A percentile compares a stretch with the other conserved stretches of the same genome.
Evolutionary conservation across 257 asterid genomes (phyloP).

Genomic region (Przewalskia tangutica): DNA sequence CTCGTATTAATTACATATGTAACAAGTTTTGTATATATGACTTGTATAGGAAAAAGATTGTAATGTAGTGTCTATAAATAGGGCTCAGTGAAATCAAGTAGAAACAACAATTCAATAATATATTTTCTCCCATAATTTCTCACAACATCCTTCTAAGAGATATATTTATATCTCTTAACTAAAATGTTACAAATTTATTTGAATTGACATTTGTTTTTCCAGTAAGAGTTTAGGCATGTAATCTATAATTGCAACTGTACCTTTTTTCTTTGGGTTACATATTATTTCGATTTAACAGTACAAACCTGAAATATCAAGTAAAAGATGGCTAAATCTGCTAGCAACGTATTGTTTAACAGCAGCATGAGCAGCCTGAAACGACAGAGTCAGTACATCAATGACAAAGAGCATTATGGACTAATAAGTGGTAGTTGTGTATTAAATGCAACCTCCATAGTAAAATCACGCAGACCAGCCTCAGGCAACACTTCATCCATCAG

Average conservation of each 20-base stretch:
- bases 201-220: not conserved
- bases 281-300: conserved; percentile 4
- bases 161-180: not conserved
- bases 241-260: not conserved
- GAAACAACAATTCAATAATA: too few species aligned
- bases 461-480: conserved; percentile 63
- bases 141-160: not conserved
- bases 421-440: conserved; percentile 9
- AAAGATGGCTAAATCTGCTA: conserved; percentile 54
- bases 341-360: conserved; percentile 57
- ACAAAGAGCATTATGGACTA: not conserved
- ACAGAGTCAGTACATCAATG: conserved; percentile 2
- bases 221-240: not conserved
- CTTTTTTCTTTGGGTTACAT: not conserved
- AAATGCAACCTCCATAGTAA: conserved; percentile 55
- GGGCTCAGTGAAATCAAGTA: too few species aligned
- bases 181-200: not conserved
- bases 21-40: too few species aligned
- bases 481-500: conserved; percentile 86
- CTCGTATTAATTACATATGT: too few species aligned
- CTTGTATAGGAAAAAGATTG: too few species aligned
- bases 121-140: too few species aligned
- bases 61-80: too few species aligned
- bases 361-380: conserved; percentile 60
- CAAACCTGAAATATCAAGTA: conserved; percentile 69